Percentiles rank a stretch among this genome's conserved stretches.
These are phyloP conservation scores for Scheffersomyces stambukii DNA, from an alignment of 1,139 yeast genomes.

Conservation along the genomic window DNA sequence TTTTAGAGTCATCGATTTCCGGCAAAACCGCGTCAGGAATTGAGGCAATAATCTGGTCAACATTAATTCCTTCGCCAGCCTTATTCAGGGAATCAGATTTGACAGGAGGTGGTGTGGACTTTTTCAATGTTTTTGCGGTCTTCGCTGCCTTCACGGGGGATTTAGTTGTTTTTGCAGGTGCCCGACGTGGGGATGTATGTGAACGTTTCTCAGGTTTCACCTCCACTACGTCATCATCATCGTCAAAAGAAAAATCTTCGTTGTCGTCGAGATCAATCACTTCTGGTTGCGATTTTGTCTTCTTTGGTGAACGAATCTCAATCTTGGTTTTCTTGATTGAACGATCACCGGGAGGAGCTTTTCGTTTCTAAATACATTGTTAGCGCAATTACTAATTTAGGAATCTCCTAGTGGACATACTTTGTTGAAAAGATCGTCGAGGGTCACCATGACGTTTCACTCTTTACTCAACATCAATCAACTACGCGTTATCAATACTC, in stretches of 20 bases:
- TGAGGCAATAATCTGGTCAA: conserved; percentile 42
- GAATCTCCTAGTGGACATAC: too few relatives aligned
- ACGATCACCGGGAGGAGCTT: too few relatives aligned
- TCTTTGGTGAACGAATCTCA: too few relatives aligned
- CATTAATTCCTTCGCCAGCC: conserved; percentile 1
- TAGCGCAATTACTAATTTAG: too few relatives aligned
- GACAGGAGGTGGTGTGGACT: conserved; percentile 4
- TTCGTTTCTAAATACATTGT: too few relatives aligned
- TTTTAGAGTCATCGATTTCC: conserved; percentile 46
- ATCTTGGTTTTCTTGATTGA: too few relatives aligned
- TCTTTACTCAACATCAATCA: too few relatives aligned
- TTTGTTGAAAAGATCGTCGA: too few relatives aligned
- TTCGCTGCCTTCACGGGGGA: conserved; percentile 6
- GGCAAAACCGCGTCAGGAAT: conserved; percentile 74
- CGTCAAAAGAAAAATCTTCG: conserved; percentile 12
- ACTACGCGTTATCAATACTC: too few relatives aligned
- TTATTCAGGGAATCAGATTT: background rate
- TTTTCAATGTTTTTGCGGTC: conserved; percentile 1
- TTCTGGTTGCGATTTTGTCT: conserved; percentile 9
- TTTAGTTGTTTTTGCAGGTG: conserved; percentile 9
- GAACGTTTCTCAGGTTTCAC: conserved; percentile 9
- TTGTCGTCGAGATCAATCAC: conserved; percentile 19
- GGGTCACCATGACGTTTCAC: too few relatives aligned
- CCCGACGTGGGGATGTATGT: conserved; percentile 7
- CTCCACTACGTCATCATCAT: conserved; percentile 10